Conservation (phyloP, 768 basidiomycete species). For the Xerocomellus chrysenteron region DNA sequence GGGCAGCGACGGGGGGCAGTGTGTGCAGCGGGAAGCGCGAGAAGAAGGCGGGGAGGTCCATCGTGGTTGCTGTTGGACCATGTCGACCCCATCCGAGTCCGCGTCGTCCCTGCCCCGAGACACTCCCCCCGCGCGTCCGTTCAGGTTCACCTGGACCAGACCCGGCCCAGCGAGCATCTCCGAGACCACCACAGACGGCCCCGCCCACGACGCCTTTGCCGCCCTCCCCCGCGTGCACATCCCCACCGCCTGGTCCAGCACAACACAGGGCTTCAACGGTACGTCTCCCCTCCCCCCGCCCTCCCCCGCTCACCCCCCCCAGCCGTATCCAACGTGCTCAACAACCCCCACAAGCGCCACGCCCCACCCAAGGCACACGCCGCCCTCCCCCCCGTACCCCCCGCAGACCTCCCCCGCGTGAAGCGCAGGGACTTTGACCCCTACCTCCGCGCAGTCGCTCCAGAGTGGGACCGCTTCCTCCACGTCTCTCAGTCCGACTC, state of each 20-base stretch:
- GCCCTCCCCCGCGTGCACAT: conserved; percentile 41
- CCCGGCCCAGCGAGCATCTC: conserved; percentile 73
- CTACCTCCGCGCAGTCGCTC: conserved; percentile 67
- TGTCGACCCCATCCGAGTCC: conserved; percentile 59
- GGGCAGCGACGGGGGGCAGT: conserved; percentile 40
- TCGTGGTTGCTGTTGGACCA: conserved; percentile 21
- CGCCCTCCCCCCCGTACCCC: conserved; percentile 64
- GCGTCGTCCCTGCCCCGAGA: conserved; percentile 45
- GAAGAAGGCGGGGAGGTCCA: conserved; percentile 48
- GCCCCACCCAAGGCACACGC: conserved; percentile 90
- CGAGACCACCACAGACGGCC: conserved; percentile 69
- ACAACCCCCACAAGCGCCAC: conserved; percentile 81
- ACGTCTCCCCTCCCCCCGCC: conserved; percentile 22
- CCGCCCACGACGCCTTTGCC: conserved; percentile 54
- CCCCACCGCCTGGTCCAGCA: conserved; percentile 70
- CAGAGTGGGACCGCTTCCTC: conserved; percentile 79
- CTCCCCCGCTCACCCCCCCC: conserved; percentile 8
- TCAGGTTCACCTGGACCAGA: conserved; percentile 70
- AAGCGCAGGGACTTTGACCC: conserved; percentile 80
- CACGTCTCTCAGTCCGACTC: conserved; percentile 36
- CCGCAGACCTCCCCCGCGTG: conserved; percentile 78
- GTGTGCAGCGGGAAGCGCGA: conserved; percentile 60
- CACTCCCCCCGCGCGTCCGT: conserved; percentile 55
- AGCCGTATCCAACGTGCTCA: conserved; percentile 94
- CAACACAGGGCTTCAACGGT: conserved; percentile 90